Base-by-base conservation (phyloP, 345 rosid genomes). In the Populus ilicifolia region DNA sequence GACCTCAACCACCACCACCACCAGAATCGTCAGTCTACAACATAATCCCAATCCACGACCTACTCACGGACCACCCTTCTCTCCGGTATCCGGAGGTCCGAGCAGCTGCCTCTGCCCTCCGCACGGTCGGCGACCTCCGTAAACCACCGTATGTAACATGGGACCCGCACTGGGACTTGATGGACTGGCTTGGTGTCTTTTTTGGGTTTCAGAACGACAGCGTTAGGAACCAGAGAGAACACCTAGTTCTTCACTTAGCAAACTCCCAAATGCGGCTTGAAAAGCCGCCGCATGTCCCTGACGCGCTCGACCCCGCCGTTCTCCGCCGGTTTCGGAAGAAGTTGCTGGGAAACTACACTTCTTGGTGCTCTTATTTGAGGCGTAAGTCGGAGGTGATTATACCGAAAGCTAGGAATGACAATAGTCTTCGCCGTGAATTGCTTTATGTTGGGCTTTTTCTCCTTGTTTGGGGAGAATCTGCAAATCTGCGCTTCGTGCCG, bases 181-280 rank as follows among this genome's bases (percentile, higher is more conserved):
- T 94, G 84, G 97, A 92, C 88, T 94, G 97, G 98, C 79, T 94
- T 8, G 90, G 90, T 4, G 25, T 66, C 16, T 81, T 84, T 43
- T 94, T 92, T 70, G 96, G 97, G 13, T 94, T 94, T 78, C 98
- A 92, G 62, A 75, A 63, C 20, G 98, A 88, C 71, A 94, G 83
- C 89, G 94, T 92, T 1, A 70, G 89, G 84, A 92, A 94, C 84
- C 98, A 94, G 84, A 62, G 98, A 70, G 98, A 94, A 82, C 88
- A 94, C 83, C 80, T 94, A 64, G 98, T 94, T 25, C 98, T 94
- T 63, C 98, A 92, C 85, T 80, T 94, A 36, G 91, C 97, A 43
- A 94, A 94, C 80, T 81, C 89, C 54, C 98, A 92, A 88, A 94
- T 92, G 98, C 97, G 94, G 44, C 87, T 88, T 29, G 77, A 82